phyloP scores from a whole-genome alignment of 2,329 filamentous ascomycete species.

The Penicillium fuscoglaucum region DNA sequence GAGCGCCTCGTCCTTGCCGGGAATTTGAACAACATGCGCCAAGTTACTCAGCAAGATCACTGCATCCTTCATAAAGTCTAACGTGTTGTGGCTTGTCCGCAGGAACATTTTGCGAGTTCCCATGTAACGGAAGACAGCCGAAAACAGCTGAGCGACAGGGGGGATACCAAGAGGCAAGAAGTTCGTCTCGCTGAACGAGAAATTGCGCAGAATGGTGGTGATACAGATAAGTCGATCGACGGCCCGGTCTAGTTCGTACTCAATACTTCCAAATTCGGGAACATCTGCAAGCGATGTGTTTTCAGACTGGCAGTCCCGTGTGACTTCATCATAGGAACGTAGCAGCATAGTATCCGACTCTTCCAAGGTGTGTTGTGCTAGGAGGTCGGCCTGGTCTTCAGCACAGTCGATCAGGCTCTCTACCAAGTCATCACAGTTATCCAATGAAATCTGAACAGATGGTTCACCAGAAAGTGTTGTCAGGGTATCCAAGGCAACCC shows the following conservation, averaged over 20 bases:
- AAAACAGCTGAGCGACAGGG: conserved; percentile 77
- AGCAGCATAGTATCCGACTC: conserved; percentile 84
- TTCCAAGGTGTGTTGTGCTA: conserved; percentile 82
- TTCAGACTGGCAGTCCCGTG: conserved; percentile 75
- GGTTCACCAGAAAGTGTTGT: conserved; percentile 67
- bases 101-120: conserved; percentile 87
- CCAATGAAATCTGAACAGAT: conserved; percentile 65
- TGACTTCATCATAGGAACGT: conserved; percentile 81
- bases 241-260: conserved; percentile 80
- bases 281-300: conserved; percentile 70
- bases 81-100: conserved; percentile 75
- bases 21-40: conserved; percentile 74
- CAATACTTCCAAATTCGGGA: conserved; percentile 70
- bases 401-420: conserved; percentile 88
- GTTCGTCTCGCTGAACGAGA: conserved; percentile 83
- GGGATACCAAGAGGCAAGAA: conserved; percentile 73
- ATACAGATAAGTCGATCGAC: conserved; percentile 87
- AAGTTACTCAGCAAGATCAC: conserved; percentile 89
- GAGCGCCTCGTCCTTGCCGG: conserved; percentile 81
- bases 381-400: conserved; percentile 78
- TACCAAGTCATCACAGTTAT: conserved; percentile 80
- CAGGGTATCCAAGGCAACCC: conserved; percentile 82
- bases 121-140: conserved; percentile 78
- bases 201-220: conserved; percentile 86
- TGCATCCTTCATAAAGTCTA: conserved; percentile 97